phyloP scores from a whole-genome alignment of 192 early-diverging fungal genomes.

The Kappamyces sp. region DNA sequence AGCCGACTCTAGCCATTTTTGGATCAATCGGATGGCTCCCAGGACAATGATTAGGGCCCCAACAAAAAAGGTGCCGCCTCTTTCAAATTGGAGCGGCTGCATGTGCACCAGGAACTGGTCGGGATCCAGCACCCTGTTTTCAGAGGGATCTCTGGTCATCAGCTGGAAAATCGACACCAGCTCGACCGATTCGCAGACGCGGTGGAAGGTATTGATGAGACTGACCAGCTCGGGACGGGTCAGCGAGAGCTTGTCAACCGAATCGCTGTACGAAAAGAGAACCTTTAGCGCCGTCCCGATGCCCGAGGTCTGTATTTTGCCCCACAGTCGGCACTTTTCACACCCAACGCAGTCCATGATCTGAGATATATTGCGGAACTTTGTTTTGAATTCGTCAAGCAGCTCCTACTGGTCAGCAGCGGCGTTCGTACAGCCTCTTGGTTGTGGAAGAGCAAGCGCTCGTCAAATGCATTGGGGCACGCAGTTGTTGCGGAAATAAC shows the following conservation, averaged over 20 bases:
- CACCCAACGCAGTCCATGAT: conserved; percentile 99
- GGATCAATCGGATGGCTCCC: too few species aligned
- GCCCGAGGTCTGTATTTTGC: conserved; percentile 91
- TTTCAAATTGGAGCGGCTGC: conserved; percentile 7
- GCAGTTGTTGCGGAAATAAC: conserved; percentile 52
- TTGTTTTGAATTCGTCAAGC: conserved; percentile 80
- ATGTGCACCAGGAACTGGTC: conserved; percentile 11
- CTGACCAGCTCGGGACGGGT: conserved; percentile 3
- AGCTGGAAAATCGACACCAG: conserved; percentile 8
- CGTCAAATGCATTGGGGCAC: conserved; percentile 86
- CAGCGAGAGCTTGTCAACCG: conserved; percentile 4
- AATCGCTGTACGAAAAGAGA: conserved; percentile 84
- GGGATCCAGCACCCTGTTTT: conserved; percentile 10
- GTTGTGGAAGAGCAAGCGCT: conserved; percentile 75
- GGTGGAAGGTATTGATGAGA: conserved; percentile 14
- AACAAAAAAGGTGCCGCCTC: conserved; percentile 1
- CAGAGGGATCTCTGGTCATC: background rate
- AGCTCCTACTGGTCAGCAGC: conserved; percentile 39
- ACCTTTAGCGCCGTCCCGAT: conserved; percentile 96
- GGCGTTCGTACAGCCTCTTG: conserved; percentile 15
- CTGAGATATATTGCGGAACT: conserved; percentile 91
- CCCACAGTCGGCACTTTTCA: conserved; percentile 98
- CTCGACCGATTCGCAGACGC: conserved; percentile 9
- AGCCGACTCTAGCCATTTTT: too few species aligned
- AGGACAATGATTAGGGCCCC: too few species aligned